Base-by-base conservation (phyloP, 768 basidiomycete genomes). In the Phylloporus sp. region DNA sequence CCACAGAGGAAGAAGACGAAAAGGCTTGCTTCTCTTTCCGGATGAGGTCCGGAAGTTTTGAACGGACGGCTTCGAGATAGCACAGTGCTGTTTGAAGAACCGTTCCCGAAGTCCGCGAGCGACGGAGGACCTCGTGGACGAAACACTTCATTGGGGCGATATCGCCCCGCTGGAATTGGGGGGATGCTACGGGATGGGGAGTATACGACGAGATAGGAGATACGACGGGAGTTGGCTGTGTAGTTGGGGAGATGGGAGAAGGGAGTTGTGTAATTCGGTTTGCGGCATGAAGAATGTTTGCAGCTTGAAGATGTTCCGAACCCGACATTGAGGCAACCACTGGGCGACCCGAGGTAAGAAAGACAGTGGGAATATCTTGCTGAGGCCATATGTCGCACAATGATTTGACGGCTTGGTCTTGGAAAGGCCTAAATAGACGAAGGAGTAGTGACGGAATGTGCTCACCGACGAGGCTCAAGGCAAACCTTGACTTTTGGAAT, bases 71-170 rank as follows among this genome's bases (percentile, higher is more conserved):
- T 67, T 92, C 90, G 12, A 95, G 73, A 64, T 94, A 95, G 65
- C 92, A 91, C 0, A 92, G 71, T 0, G 93, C 92, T 0, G 91
- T 88, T 65, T 95, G 91, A 8, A 95, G 76, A 4, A 92, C 88
- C 39, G 79, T 81, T 38, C 85, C 88, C 5, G 89, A 88, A 0
- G 91, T 94, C 42, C 89, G 80, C 12, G 90, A 93, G 32, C 93
- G 86, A 46, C 89, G 80, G 13, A 95, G 77, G 8, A 94, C 88
- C 70, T 95, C 91, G 64, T 91, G 87, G 26, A 95, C 89, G 60
- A 95, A 95, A 5, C 78, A 75, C 57, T 80, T 84, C 56, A 91
- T 78, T 8, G 87, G 84, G 8, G 81, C 71, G 16, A 81, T 64
- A 42, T 75, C 73, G 55, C 64, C 59, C 11, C 49, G 61, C 13